phyloP scores from a whole-genome alignment of 2,329 filamentous ascomycete genomes.

The Capronia epimyces region DNA sequence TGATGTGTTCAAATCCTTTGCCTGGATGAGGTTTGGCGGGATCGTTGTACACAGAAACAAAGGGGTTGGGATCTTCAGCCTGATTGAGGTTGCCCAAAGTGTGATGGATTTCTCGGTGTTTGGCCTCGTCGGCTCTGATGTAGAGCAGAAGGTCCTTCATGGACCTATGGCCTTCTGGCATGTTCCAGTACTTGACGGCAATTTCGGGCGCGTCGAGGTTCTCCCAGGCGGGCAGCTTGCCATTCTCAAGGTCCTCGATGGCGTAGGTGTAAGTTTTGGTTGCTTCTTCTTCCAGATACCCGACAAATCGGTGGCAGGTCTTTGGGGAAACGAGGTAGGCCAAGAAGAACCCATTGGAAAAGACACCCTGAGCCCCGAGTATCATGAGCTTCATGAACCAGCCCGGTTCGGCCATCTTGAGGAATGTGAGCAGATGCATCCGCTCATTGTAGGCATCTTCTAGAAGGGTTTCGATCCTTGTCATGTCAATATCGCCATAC shows the following conservation, averaged over 20 bases:
- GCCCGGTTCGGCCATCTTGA: constrained; percentile 82
- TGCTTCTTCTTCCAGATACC: constrained; percentile 94
- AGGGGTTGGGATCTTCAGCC: constrained; percentile 84
- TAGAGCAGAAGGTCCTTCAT: constrained; percentile 87
- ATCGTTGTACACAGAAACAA: constrained; percentile 75
- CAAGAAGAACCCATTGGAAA: constrained; percentile 91
- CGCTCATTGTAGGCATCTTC: constrained; percentile 90
- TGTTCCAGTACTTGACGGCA: constrained; percentile 86
- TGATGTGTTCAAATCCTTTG: constrained; percentile 60
- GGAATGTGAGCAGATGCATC: constrained; percentile 88
- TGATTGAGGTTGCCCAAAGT: constrained; percentile 85
- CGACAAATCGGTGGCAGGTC: constrained; percentile 90
- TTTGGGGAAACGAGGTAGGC: constrained; percentile 80
- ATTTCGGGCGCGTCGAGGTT: constrained; percentile 78
- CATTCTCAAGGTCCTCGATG: constrained; percentile 77
- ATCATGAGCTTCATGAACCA: constrained; percentile 91
- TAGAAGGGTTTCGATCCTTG: constrained; percentile 80
- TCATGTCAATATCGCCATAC: constrained; percentile 1
- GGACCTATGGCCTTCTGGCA: constrained; percentile 73
- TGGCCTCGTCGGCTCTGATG: constrained; percentile 82
- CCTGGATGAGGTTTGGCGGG: constrained; percentile 61
- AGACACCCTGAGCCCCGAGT: constrained; percentile 86
- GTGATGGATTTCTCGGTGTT: constrained; percentile 92
- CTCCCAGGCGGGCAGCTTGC: constrained; percentile 76
- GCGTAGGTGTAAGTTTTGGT: constrained; percentile 91